Evolutionary conservation across 1,284 basidiomycete genomes (phyloP).

Genomic region (Sporisorium iseilematis-ciliati): DNA sequence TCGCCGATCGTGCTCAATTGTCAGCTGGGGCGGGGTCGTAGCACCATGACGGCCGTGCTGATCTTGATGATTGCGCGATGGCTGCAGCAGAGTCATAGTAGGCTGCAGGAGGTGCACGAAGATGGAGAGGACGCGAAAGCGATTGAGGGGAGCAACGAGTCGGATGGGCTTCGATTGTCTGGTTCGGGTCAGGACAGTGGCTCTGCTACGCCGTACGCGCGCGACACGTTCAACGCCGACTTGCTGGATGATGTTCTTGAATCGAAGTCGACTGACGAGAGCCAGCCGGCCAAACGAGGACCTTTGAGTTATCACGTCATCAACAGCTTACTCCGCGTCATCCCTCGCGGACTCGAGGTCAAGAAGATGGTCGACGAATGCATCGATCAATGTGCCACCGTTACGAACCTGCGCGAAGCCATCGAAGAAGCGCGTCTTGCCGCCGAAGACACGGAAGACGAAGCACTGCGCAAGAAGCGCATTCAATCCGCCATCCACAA

Average conservation of each 20-base stretch:
- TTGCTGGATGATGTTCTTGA: slow-evolving; percentile 22
- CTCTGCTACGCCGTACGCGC: slow-evolving; percentile 20
- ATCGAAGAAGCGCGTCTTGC: slow-evolving; percentile 83
- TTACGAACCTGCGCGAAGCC: slow-evolving; percentile 84
- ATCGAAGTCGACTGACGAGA: slow-evolving; percentile 1
- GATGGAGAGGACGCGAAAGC: slow-evolving; percentile 7
- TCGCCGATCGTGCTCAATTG: slow-evolving; percentile 92
- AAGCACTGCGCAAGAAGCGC: slow-evolving; percentile 78
- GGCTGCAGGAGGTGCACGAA: slow-evolving; percentile 30
- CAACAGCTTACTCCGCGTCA: slow-evolving; percentile 84
- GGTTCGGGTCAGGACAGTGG: slow-evolving; percentile 27
- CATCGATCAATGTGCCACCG: slow-evolving; percentile 83
- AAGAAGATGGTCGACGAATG: slow-evolving; percentile 90
- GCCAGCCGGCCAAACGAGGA: slow-evolving; percentile 23
- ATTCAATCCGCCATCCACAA: slow-evolving; percentile 55
- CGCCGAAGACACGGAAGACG: slow-evolving; percentile 84
- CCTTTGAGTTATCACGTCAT: slow-evolving; percentile 75
- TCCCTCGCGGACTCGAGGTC: slow-evolving; percentile 86
- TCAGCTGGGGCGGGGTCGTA: slow-evolving; percentile 93
- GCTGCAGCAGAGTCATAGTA: slow-evolving; percentile 72
- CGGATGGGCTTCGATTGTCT: slow-evolving; percentile 24
- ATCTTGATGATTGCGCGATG: slow-evolving; percentile 88
- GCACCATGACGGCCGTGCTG: slow-evolving; percentile 88
- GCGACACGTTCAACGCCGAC: slow-evolving; percentile 41
- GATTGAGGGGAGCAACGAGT: background rate